Base-by-base conservation (phyloP, 257 asterid genomes). In the Euphrasia confusa region DNA sequence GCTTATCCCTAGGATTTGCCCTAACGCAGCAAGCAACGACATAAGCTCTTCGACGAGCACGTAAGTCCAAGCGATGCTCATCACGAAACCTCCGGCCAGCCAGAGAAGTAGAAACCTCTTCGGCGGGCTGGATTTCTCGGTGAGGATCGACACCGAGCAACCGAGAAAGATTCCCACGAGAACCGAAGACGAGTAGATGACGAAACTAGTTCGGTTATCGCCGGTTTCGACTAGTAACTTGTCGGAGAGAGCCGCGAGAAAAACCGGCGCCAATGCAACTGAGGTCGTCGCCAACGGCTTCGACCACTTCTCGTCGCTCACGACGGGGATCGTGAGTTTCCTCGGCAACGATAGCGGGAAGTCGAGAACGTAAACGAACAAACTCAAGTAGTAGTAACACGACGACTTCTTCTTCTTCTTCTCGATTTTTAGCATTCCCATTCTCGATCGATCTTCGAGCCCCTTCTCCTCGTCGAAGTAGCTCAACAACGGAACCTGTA, bases 21-120 rank as follows among this genome's bases (percentile, higher is more conserved):
- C 95, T 15, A 90, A 78, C 13, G 90, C 74, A 4, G 83, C 81
- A 42, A 90, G 12, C 10, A 87, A 27, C 0, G 92, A 80, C 5
- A 90, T 90, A 10, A 90, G 45, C 61, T 90, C 97, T 1, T 87
- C 80, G 3, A 81, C 97, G 4, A 76, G 56, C 5, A 87, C 67
- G 75, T 87, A 90, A 1, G 94, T 83, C 97, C 97, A 90, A 1
- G 71, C 63, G 5, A 84, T 65, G 73, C 92, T 84, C 97, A 89
- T 87, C 55, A 83, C 0, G 76, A 89, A 89, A 6, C 85, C 83
- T 10, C 86, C 92, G 0, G 68, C 72, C 0, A 84, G 80, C 97
- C 97, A 89, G 1, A 79, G 79, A 68, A 77, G n/a, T 26, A 75
- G 50, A 65, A 68, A 75, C 33, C 79, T 71, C 63, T 68, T 81